Base-by-base conservation (phyloP, 2,329 filamentous ascomycete species). In the Aspergillus alliaceus region DNA sequence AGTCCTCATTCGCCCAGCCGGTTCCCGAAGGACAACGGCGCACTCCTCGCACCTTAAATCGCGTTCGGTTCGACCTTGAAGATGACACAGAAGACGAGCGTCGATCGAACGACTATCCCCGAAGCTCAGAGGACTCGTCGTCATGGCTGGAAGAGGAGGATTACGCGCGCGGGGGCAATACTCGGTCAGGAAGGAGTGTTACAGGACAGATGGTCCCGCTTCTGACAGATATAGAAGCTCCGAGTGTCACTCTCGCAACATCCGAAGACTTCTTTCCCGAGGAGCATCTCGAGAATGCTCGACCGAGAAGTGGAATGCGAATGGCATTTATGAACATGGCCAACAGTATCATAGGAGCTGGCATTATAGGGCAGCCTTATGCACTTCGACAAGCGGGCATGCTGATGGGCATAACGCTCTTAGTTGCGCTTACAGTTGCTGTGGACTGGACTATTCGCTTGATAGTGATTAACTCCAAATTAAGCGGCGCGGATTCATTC, bases 291-390 rank as follows among this genome's bases (percentile, higher is more conserved):
- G 84, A 86, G 64, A 80, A 75, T 61, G 82, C 84, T 20, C 83
- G 93, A 56, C 92, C 93, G 47, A 93, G 93, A 77, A 96, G 91
- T 57, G 89, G 90, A 5, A 83, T 98, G 77, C 82, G 84, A 60
- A 91, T 89, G 72, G 93, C 95, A 3, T 98, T 99, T 66, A 96
- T 98, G 92, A 99, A 99, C 77, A 99, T 99, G 95, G 93, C 95
- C 61, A 99, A 99, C 79, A 96, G 90, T 67, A 99, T 99, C 73
- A 97, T 99, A 60, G 86, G 86, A 29, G 86, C 86, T 29, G 86
- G 86, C 2, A 88, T 89, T 58, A 88, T 89, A 65, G 86, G 90
- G 3, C 95, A 99, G 77, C 93, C 95, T 12, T 99, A 98, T 76
- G 95, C 95, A n/a, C 89, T 99, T 71, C 86, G 86, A 57, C 93